Base-by-base conservation (phyloP, 164 flowering plant genomes). In the Stephania yunnanensis region DNA sequence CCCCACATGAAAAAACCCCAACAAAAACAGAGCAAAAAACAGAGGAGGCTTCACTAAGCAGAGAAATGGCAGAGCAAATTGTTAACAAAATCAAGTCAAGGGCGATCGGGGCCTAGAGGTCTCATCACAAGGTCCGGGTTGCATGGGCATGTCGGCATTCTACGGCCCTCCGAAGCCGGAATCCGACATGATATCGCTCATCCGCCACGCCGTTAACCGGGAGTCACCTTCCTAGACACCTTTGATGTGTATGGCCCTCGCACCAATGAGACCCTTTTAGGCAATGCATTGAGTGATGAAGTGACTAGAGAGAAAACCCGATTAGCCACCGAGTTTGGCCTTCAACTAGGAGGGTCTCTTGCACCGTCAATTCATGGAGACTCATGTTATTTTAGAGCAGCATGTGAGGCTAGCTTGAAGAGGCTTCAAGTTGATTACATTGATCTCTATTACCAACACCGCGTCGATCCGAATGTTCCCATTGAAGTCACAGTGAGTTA, bases 201-300 rank as follows among this genome's bases (percentile, higher is more conserved):
- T 85, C 46, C 85, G 74, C 73, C 81, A 83, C 44, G 87, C 84
- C 70, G 72, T 83, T 52, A 31, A 75, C 52, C 44, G 30, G 87
- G 87, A 15, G 46, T 85, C 50, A 83, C 87, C 74, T 80, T 83
- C 70, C 80, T 85, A 9, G 87, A 85, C 58, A 82, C 87, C 73
- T 83, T 86, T 19, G 83, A 85, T 53, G 3, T 80, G n/a, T 85
- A 85, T 46, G 85, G 85, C 5, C 84, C 87, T 15, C 46, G 19
- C 75, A 83, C 83, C 64, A 83, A 83, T 44, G 85, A 85, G 44
- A 67, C 79, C 53, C 81, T 85, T n/a, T 61, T 84, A 7, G 85
- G 85, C 7, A 83, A 78, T 72, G 84, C 78, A 13, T 11, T 82
- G 20, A 36, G 42, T 36, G 42, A 36, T 36, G 42, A 36, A 36